Percentiles rank a stretch among this genome's conserved stretches.
These are phyloP conservation scores for Corylus americana DNA, from an alignment of 306 rosid genomes.

Conservation along the genomic window DNA sequence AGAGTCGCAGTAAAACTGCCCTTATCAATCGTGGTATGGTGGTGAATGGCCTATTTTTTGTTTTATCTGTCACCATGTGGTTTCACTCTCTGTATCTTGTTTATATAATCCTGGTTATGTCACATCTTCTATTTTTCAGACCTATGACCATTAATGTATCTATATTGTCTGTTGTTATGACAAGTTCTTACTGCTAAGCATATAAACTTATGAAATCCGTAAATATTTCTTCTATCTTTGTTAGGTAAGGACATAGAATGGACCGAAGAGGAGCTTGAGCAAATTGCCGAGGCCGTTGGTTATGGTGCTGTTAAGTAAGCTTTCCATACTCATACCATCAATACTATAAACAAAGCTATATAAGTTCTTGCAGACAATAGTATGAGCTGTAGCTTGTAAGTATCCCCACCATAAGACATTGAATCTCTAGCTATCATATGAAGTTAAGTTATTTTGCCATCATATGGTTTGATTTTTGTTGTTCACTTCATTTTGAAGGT, in stretches of 20 bases:
- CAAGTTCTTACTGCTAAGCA: constrained; percentile 21
- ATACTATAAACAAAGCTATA: neutral
- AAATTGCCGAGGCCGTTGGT: constrained; percentile 80
- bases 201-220: constrained; percentile 24
- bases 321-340: constrained; percentile 19
- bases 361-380: neutral
- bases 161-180: neutral
- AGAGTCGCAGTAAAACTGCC: constrained; percentile 78
- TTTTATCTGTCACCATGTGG: neutral
- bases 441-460: neutral
- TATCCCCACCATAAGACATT: neutral
- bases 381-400: neutral
- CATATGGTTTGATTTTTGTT: neutral
- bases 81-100: constrained; percentile 23
- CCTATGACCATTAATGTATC: neutral
- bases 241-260: constrained; percentile 66
- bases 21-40: constrained; percentile 79
- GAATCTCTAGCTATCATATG: neutral
- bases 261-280: constrained; percentile 76
- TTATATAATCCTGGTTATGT: constrained; percentile 10
- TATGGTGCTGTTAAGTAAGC: constrained; percentile 96
- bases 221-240: neutral
- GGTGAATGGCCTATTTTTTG: constrained; percentile 9
- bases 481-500: neutral
- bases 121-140: neutral